Conservation (phyloP, 139 green algal genomes). For the Spirogloea muscicola region DNA sequence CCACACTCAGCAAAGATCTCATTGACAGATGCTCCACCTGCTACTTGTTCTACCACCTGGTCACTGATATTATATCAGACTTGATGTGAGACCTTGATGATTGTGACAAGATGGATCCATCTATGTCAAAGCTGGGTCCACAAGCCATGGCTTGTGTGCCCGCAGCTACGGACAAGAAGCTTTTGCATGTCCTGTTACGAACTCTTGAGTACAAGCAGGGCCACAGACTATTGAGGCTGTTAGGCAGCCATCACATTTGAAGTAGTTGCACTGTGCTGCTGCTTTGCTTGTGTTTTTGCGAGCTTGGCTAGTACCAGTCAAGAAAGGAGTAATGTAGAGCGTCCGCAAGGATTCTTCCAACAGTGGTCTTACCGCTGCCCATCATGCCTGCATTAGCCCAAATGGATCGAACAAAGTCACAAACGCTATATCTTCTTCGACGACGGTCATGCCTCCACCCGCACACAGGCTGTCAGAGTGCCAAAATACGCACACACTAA, state of each 20-base stretch:
- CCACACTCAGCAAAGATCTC: constrained; percentile 58
- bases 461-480: constrained; percentile 5
- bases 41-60: constrained; percentile 49
- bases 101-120: not conserved
- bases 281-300: too few species aligned
- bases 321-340: constrained; percentile 56
- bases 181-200: not conserved
- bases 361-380: constrained; percentile 58
- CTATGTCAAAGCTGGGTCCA: not conserved
- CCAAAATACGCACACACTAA: constrained; percentile 1
- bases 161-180: not conserved
- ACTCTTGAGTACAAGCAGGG: too few species aligned
- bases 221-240: too few species aligned
- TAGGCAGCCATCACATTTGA: too few species aligned
- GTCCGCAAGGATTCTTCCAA: constrained; percentile 50
- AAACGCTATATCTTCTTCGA: too few species aligned
- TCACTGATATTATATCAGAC: constrained; percentile 44
- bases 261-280: too few species aligned
- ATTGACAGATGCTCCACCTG: constrained; percentile 37
- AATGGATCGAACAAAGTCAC: too few species aligned
- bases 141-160: not conserved
- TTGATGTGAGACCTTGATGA: not conserved
- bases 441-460: too few species aligned
- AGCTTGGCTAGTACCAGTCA: too few species aligned
- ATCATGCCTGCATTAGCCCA: constrained; percentile 54